Percentiles rank a stretch among this genome's conserved stretches.
phyloP scores from a whole-genome alignment of 2,329 filamentous ascomycete species.

The Paraphoma chrysanthemicola region DNA sequence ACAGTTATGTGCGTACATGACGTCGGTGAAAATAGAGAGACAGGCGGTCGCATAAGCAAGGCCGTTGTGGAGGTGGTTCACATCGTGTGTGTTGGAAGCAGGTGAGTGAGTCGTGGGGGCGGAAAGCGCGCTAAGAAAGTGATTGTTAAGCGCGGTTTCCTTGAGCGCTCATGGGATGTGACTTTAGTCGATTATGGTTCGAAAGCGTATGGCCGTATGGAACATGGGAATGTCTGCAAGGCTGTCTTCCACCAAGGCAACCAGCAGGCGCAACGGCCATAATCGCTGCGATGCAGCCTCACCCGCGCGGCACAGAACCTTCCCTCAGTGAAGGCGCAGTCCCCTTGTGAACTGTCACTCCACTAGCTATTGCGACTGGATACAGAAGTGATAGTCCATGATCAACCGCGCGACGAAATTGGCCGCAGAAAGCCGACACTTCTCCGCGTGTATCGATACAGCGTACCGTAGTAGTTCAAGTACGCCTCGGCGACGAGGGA shows the following conservation, averaged over 20 bases:
- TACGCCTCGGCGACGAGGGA: too few species aligned
- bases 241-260: neutral
- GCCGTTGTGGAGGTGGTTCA: neutral
- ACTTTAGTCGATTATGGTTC: neutral
- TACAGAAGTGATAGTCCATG: too few species aligned
- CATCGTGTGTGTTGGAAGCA: neutral
- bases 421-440: too few species aligned
- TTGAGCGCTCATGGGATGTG: neutral
- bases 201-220: too few species aligned
- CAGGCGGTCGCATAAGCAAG: neutral
- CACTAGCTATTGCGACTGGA: neutral
- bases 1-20: neutral
- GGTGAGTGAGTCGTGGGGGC: neutral
- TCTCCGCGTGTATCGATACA: too few species aligned
- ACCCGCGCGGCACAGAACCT: slow-evolving; percentile 10
- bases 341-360: slow-evolving; percentile 1
- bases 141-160: neutral
- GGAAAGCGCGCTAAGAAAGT: slow-evolving; percentile 4
- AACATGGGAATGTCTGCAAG: neutral
- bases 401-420: too few species aligned
- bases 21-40: neutral
- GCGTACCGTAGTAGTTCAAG: too few species aligned
- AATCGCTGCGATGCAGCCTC: slow-evolving; percentile 3
- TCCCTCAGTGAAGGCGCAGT: neutral
- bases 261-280: neutral